Conservation (phyloP, 2,329 filamentous ascomycete genomes). For the Aspergillus ibericus region DNA sequence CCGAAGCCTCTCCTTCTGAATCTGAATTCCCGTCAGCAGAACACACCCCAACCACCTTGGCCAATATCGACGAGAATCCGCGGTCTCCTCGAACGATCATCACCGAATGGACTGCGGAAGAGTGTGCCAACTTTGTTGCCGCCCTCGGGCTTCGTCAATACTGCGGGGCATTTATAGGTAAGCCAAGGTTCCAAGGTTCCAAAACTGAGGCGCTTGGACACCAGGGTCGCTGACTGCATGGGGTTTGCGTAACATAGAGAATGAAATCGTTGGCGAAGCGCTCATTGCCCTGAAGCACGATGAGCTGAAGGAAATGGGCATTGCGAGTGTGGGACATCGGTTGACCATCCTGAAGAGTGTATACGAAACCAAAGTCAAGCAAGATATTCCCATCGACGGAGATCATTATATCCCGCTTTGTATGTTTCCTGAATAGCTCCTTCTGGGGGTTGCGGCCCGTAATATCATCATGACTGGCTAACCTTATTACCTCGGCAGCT, state of each 20-base stretch:
- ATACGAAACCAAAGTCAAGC: conserved; percentile 93
- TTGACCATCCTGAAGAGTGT: conserved; percentile 93
- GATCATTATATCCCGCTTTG: conserved; percentile 93
- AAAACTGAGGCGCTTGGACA: background rate
- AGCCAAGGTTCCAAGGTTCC: conserved; percentile 35
- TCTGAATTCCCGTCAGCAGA: conserved; percentile 60
- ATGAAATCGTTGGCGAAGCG: conserved; percentile 90
- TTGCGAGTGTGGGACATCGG: conserved; percentile 88
- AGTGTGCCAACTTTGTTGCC: conserved; percentile 85
- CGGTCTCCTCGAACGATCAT: conserved; percentile 58
- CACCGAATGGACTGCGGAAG: conserved; percentile 69
- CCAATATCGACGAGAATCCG: conserved; percentile 52
- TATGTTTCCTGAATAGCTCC: conserved; percentile 50
- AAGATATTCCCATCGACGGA: conserved; percentile 84
- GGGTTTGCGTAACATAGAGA: conserved; percentile 59
- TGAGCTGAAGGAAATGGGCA: conserved; percentile 92
- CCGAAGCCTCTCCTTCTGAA: conserved; percentile 57
- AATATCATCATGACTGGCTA: conserved; percentile 10
- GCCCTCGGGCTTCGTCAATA: conserved; percentile 80
- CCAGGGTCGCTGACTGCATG: conserved; percentile 8
- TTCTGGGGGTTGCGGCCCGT: conserved; percentile 6
- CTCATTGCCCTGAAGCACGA: conserved; percentile 86
- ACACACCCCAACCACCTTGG: conserved; percentile 64
- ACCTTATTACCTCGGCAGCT: conserved; percentile 54
- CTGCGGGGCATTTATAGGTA: conserved; percentile 78